Evolutionary conservation across 2,329 filamentous ascomycete genomes (phyloP), one percentile per base, ranked within the genome.

Genomic region (Aspergillus ochraceoroseus): DNA sequence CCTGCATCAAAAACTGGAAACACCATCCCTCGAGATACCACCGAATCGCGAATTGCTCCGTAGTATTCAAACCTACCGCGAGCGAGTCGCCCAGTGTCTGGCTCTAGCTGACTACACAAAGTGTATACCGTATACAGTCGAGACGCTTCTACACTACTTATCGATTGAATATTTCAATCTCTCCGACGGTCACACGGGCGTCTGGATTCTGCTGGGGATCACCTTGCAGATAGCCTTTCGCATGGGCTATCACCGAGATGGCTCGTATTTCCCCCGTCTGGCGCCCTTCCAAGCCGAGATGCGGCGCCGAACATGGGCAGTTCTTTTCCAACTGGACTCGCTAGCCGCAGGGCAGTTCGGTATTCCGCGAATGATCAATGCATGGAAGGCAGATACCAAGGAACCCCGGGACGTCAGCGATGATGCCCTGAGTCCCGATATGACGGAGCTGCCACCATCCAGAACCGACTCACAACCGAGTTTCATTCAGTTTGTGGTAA

Each of bases 211-310:
- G 11, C 38, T 62, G 13, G 47, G 56, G 8, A 49, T 57, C 18
- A 47, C 54, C 22, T 38, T 62, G n/a, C 54, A 56, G 9, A 43
- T 65, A 27, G 55, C 59, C 12, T 44, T 59, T 35, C 60, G 62
- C 2, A 66, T 67, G 63, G 68, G 67, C 2, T 66, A 68, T 40
- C 68, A 70, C 36, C 59, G 66, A n/a, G 67, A 70, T 17, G 59
- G 64, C 3, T 54, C 56, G 2, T 55, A 59, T 9, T 62, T 65
- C 37, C 36, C 52, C 1, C 57, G 62, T 7, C 60, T 70, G 7
- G 53, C 59, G 2, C 50, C 56, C 1, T 63, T 65, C 32, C 52
- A 61, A 19, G 59, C 52, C 2, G 64, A 67, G 38, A 65, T 66
- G 57, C 57, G 63, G 1, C 51, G 65, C 15, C 50, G 65, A 7